A percentile compares a stretch with the other conserved stretches of the same genome.
Conservation (phyloP, 495 filamentous ascomycete genomes). For the Hypoxylon fragiforme region DNA sequence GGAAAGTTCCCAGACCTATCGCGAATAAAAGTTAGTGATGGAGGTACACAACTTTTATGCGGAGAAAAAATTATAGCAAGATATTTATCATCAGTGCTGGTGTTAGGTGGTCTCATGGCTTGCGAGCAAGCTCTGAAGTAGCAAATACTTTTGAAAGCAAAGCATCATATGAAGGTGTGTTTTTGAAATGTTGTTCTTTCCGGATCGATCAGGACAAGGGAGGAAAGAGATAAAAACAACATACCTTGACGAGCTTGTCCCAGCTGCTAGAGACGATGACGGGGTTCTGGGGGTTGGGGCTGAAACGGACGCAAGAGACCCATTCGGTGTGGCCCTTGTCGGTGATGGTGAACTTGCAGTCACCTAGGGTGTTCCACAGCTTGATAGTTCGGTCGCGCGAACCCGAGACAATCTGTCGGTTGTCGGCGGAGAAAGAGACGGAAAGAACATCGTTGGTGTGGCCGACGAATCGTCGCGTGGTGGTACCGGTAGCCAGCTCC, state of each 20-base stretch:
- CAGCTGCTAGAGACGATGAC: constrained; percentile 98
- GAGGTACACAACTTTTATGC: constrained; percentile 1
- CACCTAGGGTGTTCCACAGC: constrained; percentile 99
- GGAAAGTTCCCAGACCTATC: constrained; percentile 97
- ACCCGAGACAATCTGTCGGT: constrained; percentile 99
- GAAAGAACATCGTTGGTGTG: constrained; percentile 99
- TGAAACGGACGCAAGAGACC: constrained; percentile 99
- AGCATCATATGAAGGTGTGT: constrained; percentile 72
- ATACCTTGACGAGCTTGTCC: constrained; percentile 99
- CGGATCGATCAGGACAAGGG: no score
- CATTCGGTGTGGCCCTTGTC: constrained; percentile 99
- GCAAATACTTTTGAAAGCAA: constrained; percentile 96
- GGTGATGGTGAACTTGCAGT: constrained; percentile 99
- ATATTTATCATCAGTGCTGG: constrained; percentile 76
- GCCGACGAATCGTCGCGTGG: constrained; percentile 96
- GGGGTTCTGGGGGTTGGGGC: constrained; percentile 99
- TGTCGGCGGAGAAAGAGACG: constrained; percentile 99
- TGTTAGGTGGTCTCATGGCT: constrained; percentile 98
- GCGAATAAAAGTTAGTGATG: constrained; percentile 14
- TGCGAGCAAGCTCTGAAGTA: constrained; percentile 95
- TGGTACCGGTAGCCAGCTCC: constrained; percentile 95
- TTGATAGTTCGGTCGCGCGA: constrained; percentile 99
- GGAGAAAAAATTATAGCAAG: constrained; percentile 25
- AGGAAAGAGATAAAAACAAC: constrained; percentile 34
- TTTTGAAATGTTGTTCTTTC: background rate